Conservation (phyloP, 208 protist genomes). For the Trypanosoma avium region DNA sequence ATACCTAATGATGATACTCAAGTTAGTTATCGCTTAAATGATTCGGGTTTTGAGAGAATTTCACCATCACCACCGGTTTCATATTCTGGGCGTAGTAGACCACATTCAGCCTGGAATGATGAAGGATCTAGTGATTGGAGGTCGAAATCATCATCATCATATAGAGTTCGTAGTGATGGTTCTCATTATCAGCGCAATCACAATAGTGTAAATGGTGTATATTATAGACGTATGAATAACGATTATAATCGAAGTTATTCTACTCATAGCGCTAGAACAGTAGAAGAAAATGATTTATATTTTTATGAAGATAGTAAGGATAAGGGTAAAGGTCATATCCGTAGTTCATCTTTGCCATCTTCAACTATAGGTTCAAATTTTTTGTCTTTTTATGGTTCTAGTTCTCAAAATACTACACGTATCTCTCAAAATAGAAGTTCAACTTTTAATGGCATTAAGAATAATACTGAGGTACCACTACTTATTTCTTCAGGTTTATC, state of each 20-base stretch:
- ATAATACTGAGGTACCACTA: conserved; percentile 12
- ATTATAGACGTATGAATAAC: neutral
- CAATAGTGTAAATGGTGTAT: neutral
- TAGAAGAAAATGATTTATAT: neutral
- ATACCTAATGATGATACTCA: conserved; percentile 2
- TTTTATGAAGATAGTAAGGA: neutral
- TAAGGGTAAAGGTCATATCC: neutral
- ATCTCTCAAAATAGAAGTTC: neutral
- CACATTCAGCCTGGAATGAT: neutral
- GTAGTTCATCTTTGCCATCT: conserved; percentile 9
- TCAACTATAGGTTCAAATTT: neutral
- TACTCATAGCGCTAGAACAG: neutral
- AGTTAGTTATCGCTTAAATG: neutral
- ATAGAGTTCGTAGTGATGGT: neutral
- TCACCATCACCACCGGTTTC: conserved; percentile 10
- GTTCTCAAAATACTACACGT: neutral
- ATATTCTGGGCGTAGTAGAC: neutral
- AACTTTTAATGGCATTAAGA: neutral
- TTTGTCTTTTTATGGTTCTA: neutral
- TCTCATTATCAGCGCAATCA: conserved; percentile 1
- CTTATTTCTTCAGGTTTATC: conserved; percentile 16
- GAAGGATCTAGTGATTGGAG: conserved; percentile 10
- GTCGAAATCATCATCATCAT: neutral
- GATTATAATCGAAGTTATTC: conserved; percentile 2
- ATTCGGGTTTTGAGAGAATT: neutral